Base-by-base conservation (phyloP, 768 basidiomycete species). In the Pleurotus citrinopileatus region DNA sequence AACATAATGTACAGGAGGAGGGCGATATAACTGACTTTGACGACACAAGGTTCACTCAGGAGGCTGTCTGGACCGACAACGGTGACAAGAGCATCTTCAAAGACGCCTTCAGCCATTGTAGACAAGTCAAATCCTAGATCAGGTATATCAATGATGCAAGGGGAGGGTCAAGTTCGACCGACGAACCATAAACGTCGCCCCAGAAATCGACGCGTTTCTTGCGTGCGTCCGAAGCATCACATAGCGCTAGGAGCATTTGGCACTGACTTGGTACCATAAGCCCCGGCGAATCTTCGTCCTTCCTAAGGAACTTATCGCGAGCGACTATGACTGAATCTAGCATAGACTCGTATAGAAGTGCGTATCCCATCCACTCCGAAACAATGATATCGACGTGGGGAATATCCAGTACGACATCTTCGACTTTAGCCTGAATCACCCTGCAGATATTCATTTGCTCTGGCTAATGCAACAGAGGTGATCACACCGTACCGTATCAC, bases 281-380 rank as follows among this genome's bases (percentile, higher is more conserved):
- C 1, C 95, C 94, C 3, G 70, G 80, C 4, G 38, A 13, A 40
- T 51, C 48, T 20, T 51, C 34, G 0, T 65, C 70, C 0, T 86
- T 81, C 44, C 75, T 74, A 27, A 98, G 76, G 72, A 93, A 98
- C 19, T 87, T 80, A 67, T 98, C 94, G 15, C 96, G 80, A 0
- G 96, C 96, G 57, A 75, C 72, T 17, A 99, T 74, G 15, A 99
- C 96, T 1, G 94, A 96, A 68, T 98, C 96, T 28, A 98, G 81
- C 96, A 99, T 98, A 38, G 89, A 91, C 70, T 99, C 96, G 68
- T 98, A 98, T 19, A 98, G 79, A 20, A 93, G 74, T 1, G 86
- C 87, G 63, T 92, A 93, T 13, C 86, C 94, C 96, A 98, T 98
- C 96, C 96, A 98, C 69, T 99, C 96, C 3, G 93, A 95, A 47